These are phyloP conservation scores for Lipomyces yamanashiensis DNA, from an alignment of 805 yeast species.

Conservation along the genomic window DNA sequence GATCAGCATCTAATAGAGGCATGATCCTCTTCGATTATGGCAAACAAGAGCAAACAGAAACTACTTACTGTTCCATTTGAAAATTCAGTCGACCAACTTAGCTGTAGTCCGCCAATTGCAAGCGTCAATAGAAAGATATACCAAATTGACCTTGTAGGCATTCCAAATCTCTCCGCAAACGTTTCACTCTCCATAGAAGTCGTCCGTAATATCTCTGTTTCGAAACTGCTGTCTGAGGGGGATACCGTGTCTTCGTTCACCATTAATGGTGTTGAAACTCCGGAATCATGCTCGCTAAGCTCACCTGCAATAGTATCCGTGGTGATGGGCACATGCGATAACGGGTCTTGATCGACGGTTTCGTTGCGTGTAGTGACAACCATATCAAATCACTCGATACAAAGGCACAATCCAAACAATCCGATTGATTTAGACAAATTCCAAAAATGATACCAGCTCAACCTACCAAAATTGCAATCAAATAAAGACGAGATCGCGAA, in stretches of 20 bases:
- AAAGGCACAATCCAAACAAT: too few species aligned
- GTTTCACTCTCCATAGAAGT: conserved; percentile 6
- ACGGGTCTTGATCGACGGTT: not conserved
- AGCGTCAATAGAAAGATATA: conserved; percentile 55
- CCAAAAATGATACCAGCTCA: too few species aligned
- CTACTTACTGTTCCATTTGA: conserved; percentile 55
- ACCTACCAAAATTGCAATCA: too few species aligned
- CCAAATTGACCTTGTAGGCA: conserved; percentile 47
- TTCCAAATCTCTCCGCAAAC: conserved; percentile 12
- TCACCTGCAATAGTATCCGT: not conserved
- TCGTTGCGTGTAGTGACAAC: too few species aligned
- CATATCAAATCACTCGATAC: too few species aligned
- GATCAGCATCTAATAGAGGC: not conserved
- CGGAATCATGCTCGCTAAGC: not conserved
- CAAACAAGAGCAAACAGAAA: not conserved
- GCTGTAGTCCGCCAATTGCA: conserved; percentile 61
- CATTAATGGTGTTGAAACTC: conserved; percentile 8
- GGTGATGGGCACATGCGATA: not conserved
- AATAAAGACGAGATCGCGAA: too few species aligned
- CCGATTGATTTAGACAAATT: too few species aligned
- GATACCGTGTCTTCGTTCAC: not conserved
- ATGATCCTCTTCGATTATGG: not conserved
- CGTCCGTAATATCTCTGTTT: not conserved
- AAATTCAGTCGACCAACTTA: conserved; percentile 70
- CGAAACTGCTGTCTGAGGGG: not conserved